Conservation (phyloP, 352 stramenopile species). For the Phytophthora sp. region DNA sequence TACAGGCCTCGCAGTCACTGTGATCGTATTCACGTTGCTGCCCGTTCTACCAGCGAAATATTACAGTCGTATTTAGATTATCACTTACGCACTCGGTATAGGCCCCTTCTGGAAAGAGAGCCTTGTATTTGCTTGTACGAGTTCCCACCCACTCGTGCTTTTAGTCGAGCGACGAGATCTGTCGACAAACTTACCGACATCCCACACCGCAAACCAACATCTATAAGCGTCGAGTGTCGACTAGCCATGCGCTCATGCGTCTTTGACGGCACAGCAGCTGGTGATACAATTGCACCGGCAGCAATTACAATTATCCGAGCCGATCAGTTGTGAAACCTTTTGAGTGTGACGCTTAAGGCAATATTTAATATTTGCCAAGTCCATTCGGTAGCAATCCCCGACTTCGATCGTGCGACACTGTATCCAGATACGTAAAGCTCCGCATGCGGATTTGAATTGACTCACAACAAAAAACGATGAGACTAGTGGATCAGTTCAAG, state of each 20-base stretch:
- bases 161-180: conserved; percentile 6
- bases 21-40: conserved; percentile 1
- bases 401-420: too few species aligned
- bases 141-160: conserved; percentile 7
- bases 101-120: too few species aligned
- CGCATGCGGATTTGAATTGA: too few species aligned
- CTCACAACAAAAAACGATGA: too few species aligned
- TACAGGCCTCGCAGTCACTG: not conserved
- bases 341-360: too few species aligned
- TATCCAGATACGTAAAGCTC: too few species aligned
- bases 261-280: not conserved
- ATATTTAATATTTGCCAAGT: too few species aligned
- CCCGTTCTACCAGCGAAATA: not conserved
- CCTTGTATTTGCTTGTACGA: conserved; percentile 7
- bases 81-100: not conserved
- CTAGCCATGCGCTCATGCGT: not conserved
- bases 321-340: too few species aligned
- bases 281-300: conserved; percentile 3
- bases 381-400: too few species aligned
- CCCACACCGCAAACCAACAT: not conserved
- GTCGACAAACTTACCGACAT: not conserved
- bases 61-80: too few species aligned
- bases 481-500: too few species aligned
- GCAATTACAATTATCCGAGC: too few species aligned
- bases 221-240: not conserved